A percentile compares a stretch with the other conserved stretches of the same genome.
phyloP scores from a whole-genome alignment of 2,329 filamentous ascomycete species.

The Albophoma yamanashiensis region DNA sequence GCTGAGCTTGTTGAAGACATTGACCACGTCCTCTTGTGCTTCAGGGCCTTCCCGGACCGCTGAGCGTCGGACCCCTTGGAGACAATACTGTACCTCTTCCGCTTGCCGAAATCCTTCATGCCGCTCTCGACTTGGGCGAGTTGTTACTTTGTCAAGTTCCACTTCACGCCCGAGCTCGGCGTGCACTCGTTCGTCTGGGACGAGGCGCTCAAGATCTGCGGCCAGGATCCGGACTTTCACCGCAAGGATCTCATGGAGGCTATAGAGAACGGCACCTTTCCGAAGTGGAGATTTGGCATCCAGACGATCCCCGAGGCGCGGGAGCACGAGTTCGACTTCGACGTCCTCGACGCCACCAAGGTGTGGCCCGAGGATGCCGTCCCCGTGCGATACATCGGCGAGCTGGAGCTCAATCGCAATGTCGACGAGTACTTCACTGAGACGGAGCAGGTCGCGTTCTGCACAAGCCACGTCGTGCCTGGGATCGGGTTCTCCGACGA shows the following conservation, averaged over 20 bases:
- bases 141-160: slow-evolving; percentile 69
- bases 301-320: slow-evolving; percentile 43
- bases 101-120: too few species aligned
- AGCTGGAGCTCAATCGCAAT: slow-evolving; percentile 68
- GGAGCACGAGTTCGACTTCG: slow-evolving; percentile 72
- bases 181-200: too few species aligned
- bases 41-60: too few species aligned
- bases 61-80: too few species aligned
- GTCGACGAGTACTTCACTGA: slow-evolving; percentile 74
- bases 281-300: slow-evolving; percentile 76
- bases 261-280: slow-evolving; percentile 59
- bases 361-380: slow-evolving; percentile 72
- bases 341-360: slow-evolving; percentile 78
- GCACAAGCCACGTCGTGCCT: slow-evolving; percentile 67
- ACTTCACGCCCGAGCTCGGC: slow-evolving; percentile 63
- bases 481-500: slow-evolving; percentile 71
- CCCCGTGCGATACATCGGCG: slow-evolving; percentile 62
- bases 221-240: slow-evolving; percentile 73
- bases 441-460: slow-evolving; percentile 76
- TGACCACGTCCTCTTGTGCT: too few species aligned
- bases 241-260: slow-evolving; percentile 67
- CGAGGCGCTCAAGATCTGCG: too few species aligned
- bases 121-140: too few species aligned
- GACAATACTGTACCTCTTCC: too few species aligned
- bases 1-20: too few species aligned